Evolutionary conservation across 75 land plant genomes (phyloP).

Genomic region (Selaginella moellendorffii): DNA sequence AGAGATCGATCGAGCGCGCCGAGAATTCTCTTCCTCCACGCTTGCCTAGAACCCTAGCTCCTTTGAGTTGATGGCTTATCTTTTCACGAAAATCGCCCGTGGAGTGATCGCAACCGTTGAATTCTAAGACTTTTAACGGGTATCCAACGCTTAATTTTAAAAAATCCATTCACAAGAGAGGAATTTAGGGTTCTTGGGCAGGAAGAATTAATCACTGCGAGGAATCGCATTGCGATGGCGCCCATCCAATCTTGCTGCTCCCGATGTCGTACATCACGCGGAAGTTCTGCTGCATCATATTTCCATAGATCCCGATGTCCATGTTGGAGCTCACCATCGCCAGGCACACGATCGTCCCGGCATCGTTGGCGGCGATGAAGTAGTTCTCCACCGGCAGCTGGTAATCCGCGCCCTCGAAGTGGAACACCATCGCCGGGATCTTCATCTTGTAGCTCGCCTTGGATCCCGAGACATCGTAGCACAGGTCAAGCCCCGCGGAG

Average conservation of each 20-base stretch:
- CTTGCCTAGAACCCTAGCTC: too few relatives aligned
- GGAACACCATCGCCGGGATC: conserved; percentile 22
- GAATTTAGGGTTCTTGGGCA: too few relatives aligned
- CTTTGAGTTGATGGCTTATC: too few relatives aligned
- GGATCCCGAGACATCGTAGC: conserved; percentile 17
- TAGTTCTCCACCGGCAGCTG: conserved; percentile 15
- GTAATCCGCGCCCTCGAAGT: conserved; percentile 14
- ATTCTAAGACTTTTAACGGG: too few relatives aligned
- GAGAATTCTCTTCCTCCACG: too few relatives aligned
- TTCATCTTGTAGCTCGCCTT: background rate
- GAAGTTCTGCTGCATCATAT: conserved; percentile 35
- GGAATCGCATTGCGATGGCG: background rate
- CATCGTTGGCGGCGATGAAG: conserved; percentile 11
- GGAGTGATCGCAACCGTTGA: too few relatives aligned
- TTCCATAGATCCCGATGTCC: conserved; percentile 21
- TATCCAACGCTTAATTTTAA: too few relatives aligned
- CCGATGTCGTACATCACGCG: conserved; percentile 27
- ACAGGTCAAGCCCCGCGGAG: conserved; percentile 17
- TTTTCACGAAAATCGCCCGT: too few relatives aligned
- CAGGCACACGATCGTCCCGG: conserved; percentile 12
- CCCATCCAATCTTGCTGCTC: background rate
- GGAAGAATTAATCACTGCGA: too few relatives aligned
- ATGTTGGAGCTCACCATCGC: conserved; percentile 9
- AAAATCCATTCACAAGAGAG: too few relatives aligned
- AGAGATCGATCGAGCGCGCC: too few relatives aligned